Conservation (phyloP, 1,284 basidiomycete genomes). For the Moesziomyces sp. region DNA sequence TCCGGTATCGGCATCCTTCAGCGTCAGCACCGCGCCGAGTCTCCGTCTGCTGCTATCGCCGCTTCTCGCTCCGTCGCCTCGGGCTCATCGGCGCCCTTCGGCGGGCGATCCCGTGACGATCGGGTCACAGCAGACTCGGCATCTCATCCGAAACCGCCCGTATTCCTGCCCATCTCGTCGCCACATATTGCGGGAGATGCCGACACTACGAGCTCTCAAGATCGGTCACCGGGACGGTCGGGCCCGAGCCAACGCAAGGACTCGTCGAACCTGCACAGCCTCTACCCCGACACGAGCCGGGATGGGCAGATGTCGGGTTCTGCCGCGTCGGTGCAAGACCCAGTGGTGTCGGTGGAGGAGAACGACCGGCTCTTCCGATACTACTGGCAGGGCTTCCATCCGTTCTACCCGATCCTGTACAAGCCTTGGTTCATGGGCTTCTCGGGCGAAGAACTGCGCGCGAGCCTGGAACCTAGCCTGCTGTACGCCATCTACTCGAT, state of each 20-base stretch:
- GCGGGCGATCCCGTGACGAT: slow-evolving; percentile 18
- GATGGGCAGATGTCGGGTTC: slow-evolving; percentile 7
- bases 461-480: slow-evolving; percentile 44
- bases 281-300: slow-evolving; percentile 22
- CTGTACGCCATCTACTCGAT: slow-evolving; percentile 58
- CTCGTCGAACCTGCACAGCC: slow-evolving; percentile 4
- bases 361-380: slow-evolving; percentile 49
- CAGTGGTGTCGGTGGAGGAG: slow-evolving; percentile 42
- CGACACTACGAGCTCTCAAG: slow-evolving; percentile 33
- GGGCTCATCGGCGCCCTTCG: slow-evolving; percentile 27
- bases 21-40: slow-evolving; percentile 41
- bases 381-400: slow-evolving; percentile 61
- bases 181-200: slow-evolving; percentile 28
- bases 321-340: slow-evolving; percentile 17
- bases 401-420: slow-evolving; percentile 62
- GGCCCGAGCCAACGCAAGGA: slow-evolving; percentile 15
- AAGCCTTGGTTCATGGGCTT: slow-evolving; percentile 55
- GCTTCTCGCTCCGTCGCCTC: slow-evolving; percentile 24
- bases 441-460: slow-evolving; percentile 42
- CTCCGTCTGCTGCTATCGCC: slow-evolving; percentile 13
- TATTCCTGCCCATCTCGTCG: slow-evolving; percentile 39
- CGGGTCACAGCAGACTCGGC: slow-evolving; percentile 7
- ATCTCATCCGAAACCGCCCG: slow-evolving; percentile 15
- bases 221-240: slow-evolving; percentile 21
- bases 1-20: slow-evolving; percentile 59